A percentile compares a stretch with the other conserved stretches of the same genome.
Evolutionary conservation across 2,329 filamentous ascomycete species (phyloP).

Genomic region (Colletotrichum sp.): DNA sequence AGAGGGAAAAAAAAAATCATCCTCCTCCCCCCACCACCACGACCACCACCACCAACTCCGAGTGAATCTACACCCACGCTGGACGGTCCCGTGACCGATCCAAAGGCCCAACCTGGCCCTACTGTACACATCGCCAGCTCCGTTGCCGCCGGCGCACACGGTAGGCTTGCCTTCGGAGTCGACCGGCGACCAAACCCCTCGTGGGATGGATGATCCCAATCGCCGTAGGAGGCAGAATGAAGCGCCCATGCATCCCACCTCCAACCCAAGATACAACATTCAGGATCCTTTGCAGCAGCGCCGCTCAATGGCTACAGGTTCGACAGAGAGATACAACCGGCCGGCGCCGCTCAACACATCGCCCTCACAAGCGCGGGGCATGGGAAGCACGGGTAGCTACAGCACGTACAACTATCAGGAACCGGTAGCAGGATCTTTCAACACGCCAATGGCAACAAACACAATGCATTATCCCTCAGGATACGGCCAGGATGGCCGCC

Average conservation of each 20-base stretch:
- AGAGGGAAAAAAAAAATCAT: not conserved
- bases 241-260: conserved; percentile 67
- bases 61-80: not conserved
- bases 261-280: conserved; percentile 58
- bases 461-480: conserved; percentile 66
- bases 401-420: conserved; percentile 63
- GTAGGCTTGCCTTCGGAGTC: conserved; percentile 64
- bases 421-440: conserved; percentile 54
- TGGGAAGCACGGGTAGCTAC: conserved; percentile 61
- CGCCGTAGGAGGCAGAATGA: conserved; percentile 78
- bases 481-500: conserved; percentile 68
- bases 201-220: conserved; percentile 81
- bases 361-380: conserved; percentile 50
- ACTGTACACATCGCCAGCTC: conserved; percentile 63
- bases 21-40: not conserved
- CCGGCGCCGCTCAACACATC: conserved; percentile 56
- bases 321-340: conserved; percentile 51
- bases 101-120: conserved; percentile 64
- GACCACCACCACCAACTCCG: not conserved
- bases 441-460: conserved; percentile 61
- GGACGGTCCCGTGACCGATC: conserved; percentile 36
- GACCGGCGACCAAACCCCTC: conserved; percentile 55
- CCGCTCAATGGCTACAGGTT: conserved; percentile 34
- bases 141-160: conserved; percentile 71
- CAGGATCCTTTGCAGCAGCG: conserved; percentile 55